A percentile compares a stretch with the other conserved stretches of the same genome.
Evolutionary conservation across 768 basidiomycete species (phyloP).

Genomic region (Trametes meyenii): DNA sequence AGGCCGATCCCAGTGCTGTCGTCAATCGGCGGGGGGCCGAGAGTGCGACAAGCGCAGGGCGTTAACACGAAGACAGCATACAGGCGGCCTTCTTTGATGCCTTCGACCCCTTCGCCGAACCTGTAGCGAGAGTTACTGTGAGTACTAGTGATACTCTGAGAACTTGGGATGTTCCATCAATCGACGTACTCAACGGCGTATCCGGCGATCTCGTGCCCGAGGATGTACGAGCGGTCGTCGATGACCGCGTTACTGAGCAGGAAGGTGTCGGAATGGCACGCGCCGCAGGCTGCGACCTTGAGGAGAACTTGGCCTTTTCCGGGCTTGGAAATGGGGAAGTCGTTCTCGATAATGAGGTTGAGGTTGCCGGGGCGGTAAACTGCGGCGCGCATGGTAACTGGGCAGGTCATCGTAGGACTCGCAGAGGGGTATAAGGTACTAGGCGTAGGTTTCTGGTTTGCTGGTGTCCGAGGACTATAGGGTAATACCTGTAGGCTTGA

Average conservation of each 20-base stretch:
- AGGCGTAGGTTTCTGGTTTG: too few species aligned
- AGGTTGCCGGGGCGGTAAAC: constrained; percentile 12
- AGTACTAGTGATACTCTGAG: not conserved
- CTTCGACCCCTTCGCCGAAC: not conserved
- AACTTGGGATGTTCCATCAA: not conserved
- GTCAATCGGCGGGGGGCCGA: not conserved
- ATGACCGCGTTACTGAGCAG: constrained; percentile 3
- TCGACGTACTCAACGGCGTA: not conserved
- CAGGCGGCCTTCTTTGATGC: constrained; percentile 1
- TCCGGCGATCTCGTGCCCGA: constrained; percentile 6
- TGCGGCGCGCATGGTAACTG: constrained; percentile 9
- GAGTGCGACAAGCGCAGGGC: not conserved
- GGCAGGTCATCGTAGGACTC: not conserved
- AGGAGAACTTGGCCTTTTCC: constrained; percentile 45
- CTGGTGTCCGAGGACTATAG: too few species aligned
- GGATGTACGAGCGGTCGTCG: constrained; percentile 10
- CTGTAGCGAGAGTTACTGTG: not conserved
- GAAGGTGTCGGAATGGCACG: constrained; percentile 11
- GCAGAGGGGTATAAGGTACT: too few species aligned
- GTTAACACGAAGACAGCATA: constrained; percentile 3
- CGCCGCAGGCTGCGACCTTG: constrained; percentile 32
- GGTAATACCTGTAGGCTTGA: too few species aligned
- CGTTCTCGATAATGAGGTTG: not conserved
- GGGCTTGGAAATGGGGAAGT: constrained; percentile 34
- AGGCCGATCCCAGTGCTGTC: constrained; percentile 3